Evolutionary conservation across 2,329 filamentous ascomycete genomes (phyloP).

Genomic region (Ophiostoma sp.): DNA sequence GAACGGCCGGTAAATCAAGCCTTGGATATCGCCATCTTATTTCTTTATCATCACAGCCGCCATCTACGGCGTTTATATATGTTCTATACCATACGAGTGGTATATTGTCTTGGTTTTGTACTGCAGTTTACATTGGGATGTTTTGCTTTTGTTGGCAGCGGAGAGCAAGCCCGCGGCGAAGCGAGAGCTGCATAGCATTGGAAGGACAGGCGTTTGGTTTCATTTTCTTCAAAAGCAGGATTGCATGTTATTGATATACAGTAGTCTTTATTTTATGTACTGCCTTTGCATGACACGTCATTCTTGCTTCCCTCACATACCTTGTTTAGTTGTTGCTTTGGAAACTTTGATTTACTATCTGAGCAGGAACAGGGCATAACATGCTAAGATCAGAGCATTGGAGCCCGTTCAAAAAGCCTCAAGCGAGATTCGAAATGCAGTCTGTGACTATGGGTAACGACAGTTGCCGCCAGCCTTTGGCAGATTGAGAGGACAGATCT

Average conservation of each 20-base stretch:
- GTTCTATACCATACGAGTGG: background rate
- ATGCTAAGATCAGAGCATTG: no score
- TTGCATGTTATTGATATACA: background rate
- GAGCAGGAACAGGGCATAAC: no score
- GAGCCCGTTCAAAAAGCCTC: no score
- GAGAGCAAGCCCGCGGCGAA: background rate
- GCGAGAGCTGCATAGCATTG: background rate
- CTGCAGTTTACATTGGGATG: background rate
- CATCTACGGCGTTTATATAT: background rate
- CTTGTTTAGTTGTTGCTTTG: no score
- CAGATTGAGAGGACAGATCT: no score
- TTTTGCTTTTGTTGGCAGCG: background rate
- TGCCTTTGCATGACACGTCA: no score
- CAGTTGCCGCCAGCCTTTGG: background rate
- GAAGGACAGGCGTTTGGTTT: background rate
- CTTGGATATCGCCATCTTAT: no score
- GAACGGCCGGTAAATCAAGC: background rate
- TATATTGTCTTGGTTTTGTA: slow-evolving; percentile 1
- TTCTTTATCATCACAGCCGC: no score
- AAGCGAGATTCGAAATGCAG: no score
- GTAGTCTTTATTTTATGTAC: no score
- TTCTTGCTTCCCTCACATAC: no score
- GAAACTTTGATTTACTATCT: background rate
- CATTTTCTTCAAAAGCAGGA: background rate
- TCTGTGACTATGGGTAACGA: no score